Evolutionary conservation across 495 filamentous ascomycete genomes (phyloP).

Genomic region (Aspergillus ellipticus): DNA sequence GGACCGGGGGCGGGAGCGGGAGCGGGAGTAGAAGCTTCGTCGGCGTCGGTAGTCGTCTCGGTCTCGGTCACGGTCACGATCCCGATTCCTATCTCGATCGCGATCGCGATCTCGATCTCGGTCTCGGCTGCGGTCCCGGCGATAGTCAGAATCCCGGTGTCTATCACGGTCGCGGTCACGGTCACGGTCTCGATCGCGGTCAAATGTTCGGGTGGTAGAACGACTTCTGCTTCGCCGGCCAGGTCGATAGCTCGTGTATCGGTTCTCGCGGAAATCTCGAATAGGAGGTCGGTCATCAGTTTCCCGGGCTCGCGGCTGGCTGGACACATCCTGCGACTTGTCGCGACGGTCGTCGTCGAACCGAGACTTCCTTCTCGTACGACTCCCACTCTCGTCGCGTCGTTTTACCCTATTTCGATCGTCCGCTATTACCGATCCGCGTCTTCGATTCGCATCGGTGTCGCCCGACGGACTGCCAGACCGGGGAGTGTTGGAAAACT

Average conservation of each 20-base stretch:
- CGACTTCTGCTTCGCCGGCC: constrained; percentile 38
- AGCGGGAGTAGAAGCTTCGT: constrained; percentile 17
- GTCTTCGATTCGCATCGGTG: constrained; percentile 17
- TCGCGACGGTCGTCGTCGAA: constrained; percentile 33
- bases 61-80: constrained; percentile 7
- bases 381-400: constrained; percentile 34
- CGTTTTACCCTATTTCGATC: constrained; percentile 26
- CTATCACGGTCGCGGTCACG: background rate
- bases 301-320: constrained; percentile 34
- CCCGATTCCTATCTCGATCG: constrained; percentile 9
- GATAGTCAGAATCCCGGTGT: background rate
- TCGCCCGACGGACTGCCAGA: constrained; percentile 28
- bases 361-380: constrained; percentile 31
- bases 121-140: constrained; percentile 7
- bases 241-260: constrained; percentile 36
- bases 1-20: constrained; percentile 17
- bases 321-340: constrained; percentile 33
- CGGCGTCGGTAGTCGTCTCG: constrained; percentile 11
- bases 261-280: constrained; percentile 34
- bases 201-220: constrained; percentile 27
- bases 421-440: constrained; percentile 30
- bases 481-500: constrained; percentile 26
- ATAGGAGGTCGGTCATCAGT: constrained; percentile 31
- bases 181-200: constrained; percentile 26
- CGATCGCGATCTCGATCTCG: constrained; percentile 13